Conservation (phyloP, 768 basidiomycete genomes). For the Lactarius sp. region DNA sequence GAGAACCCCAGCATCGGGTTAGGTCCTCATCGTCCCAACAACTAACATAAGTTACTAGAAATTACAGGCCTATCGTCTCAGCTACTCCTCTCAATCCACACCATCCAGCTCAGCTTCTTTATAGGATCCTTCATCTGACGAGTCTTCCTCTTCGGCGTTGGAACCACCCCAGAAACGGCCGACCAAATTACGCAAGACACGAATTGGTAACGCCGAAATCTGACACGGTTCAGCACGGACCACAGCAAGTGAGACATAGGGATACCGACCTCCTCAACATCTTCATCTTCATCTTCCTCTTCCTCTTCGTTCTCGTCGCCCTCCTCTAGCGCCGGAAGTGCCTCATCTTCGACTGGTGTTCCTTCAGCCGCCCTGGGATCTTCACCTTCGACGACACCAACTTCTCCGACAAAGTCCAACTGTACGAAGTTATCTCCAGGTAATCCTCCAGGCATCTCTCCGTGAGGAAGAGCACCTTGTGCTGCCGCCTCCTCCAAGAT, state of each 20-base stretch:
- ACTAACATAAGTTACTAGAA: background rate
- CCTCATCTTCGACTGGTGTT: background rate
- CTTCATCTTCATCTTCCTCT: slow-evolving; percentile 21
- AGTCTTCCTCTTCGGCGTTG: slow-evolving; percentile 13
- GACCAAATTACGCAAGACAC: slow-evolving; percentile 24
- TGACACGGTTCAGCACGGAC: slow-evolving; percentile 3
- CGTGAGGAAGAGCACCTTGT: slow-evolving; percentile 16
- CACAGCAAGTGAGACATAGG: background rate
- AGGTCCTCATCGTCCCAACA: background rate
- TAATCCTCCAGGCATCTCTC: slow-evolving; percentile 24
- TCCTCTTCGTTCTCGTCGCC: slow-evolving; percentile 4
- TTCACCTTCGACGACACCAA: slow-evolving; percentile 3
- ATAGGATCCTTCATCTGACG: slow-evolving; percentile 14
- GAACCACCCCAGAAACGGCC: slow-evolving; percentile 21
- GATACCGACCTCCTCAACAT: slow-evolving; percentile 17
- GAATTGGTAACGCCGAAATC: slow-evolving; percentile 21
- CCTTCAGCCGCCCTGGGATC: background rate
- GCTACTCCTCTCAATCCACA: slow-evolving; percentile 8
- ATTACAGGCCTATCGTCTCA: background rate
- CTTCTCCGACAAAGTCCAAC: slow-evolving; percentile 15
- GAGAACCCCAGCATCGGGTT: slow-evolving; percentile 16
- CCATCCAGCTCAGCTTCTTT: slow-evolving; percentile 15
- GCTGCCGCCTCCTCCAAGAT: slow-evolving; percentile 22
- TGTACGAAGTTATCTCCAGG: slow-evolving; percentile 25
- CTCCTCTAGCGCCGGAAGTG: background rate